A percentile compares a stretch with the other conserved stretches of the same genome.
phyloP scores from a whole-genome alignment of 177 flowering plant species.

The Vitis hybrid region DNA sequence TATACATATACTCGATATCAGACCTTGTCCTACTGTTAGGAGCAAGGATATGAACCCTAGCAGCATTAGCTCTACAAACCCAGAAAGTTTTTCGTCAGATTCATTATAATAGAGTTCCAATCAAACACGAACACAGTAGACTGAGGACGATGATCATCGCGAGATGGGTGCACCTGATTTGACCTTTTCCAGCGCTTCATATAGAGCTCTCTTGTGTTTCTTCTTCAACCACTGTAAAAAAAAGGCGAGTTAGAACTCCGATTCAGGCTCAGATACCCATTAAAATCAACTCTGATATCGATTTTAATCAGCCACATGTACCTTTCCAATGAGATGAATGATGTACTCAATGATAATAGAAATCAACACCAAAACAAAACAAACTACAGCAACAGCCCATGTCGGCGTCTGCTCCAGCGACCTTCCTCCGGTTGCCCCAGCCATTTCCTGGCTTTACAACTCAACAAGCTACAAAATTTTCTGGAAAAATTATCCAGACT shows the following conservation, averaged over 20 bases:
- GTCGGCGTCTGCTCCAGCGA: slow-evolving; percentile 67
- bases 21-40: slow-evolving; percentile 55
- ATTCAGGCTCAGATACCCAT: too few species aligned
- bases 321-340: slow-evolving; percentile 56
- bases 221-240: slow-evolving; percentile 61
- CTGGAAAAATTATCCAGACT: too few species aligned
- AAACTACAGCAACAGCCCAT: slow-evolving; percentile 80
- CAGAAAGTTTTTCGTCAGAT: neutral
- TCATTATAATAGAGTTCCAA: too few species aligned
- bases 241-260: neutral
- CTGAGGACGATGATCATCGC: too few species aligned
- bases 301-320: slow-evolving; percentile 8
- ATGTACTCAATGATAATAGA: slow-evolving; percentile 55
- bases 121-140: too few species aligned
- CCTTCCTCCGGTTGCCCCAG: slow-evolving; percentile 17
- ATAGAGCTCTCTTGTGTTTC: slow-evolving; percentile 58
- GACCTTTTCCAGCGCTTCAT: slow-evolving; percentile 72
- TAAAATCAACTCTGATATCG: neutral
- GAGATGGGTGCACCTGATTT: slow-evolving; percentile 47
- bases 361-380: slow-evolving; percentile 45
- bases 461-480: too few species aligned
- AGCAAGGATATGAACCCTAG: slow-evolving; percentile 81
- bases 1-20: slow-evolving; percentile 58
- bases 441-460: slow-evolving; percentile 4
- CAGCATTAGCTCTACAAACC: slow-evolving; percentile 68